These are phyloP conservation scores for Colletotrichum melonis DNA, from an alignment of 2,329 filamentous ascomycete genomes.

Conservation along the genomic window DNA sequence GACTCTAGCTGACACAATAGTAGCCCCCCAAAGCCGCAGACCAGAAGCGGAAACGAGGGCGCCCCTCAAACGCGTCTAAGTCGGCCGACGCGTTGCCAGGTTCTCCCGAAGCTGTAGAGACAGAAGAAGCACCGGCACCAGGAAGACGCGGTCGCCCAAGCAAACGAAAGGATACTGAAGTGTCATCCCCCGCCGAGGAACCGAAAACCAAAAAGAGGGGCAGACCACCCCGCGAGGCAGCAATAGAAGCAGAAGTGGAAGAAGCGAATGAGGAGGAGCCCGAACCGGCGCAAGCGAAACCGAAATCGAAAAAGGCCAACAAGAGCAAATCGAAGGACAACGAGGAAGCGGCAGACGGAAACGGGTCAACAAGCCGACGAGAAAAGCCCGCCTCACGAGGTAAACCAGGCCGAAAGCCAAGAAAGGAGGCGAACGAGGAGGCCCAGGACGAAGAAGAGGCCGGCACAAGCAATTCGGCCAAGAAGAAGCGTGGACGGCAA, in stretches of 20 bases:
- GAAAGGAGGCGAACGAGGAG: slow-evolving; percentile 2
- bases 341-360: neutral
- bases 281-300: slow-evolving; percentile 10
- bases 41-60: slow-evolving; percentile 57
- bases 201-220: slow-evolving; percentile 19
- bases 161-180: slow-evolving; percentile 9
- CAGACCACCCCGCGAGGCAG: slow-evolving; percentile 17
- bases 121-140: slow-evolving; percentile 38
- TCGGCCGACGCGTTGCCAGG: slow-evolving; percentile 40
- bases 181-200: neutral
- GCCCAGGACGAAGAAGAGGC: neutral
- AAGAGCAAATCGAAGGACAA: neutral
- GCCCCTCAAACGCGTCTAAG: slow-evolving; percentile 54
- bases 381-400: neutral
- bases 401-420: neutral
- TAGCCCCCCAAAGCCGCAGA: slow-evolving; percentile 38
- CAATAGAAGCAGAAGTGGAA: neutral
- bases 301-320: neutral
- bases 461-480: neutral
- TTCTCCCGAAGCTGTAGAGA: slow-evolving; percentile 38
- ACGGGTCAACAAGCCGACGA: neutral
- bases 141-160: slow-evolving; percentile 43
- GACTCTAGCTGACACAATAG: neutral
- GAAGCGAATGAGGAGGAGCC: neutral
- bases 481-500: slow-evolving; percentile 10